Evolutionary conservation across 441 rosid species (phyloP), one percentile per base, ranked within the genome.

Genomic region (Pelargonium myrrhifolium): DNA sequence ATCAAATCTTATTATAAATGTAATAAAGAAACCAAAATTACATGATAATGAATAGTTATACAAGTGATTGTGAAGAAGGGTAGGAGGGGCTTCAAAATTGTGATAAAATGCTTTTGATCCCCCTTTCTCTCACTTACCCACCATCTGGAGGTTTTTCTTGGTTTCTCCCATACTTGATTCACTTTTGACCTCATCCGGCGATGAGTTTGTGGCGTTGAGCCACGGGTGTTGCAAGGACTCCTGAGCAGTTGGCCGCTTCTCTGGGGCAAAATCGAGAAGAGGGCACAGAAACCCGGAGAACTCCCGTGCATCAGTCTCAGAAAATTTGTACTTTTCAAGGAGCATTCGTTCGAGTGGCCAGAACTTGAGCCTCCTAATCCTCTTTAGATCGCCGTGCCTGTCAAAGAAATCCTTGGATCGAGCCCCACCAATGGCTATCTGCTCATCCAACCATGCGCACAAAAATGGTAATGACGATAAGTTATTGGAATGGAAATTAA

Each of bases 381-480:
- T 90, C 71, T 86, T 79, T 74, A 88, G 78, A 31, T 88, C 89
- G 35, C 93, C 89, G 4, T 80, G 75, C 56, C 93, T 78, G 70
- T 83, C 86, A 78, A 88, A 88, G 78, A 77, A 88, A 69, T 88
- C 87, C 28, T 90, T 80, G 1, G 93, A 88, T 62, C 80, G 81
- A 4, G 83, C 82, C 10, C 93, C 89, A 0, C 87, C 80, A 65
- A 86, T 66, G 22, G 93, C 90, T 80, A 86, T 76, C 90, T 88
- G 83, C 72, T 60, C 43, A 68, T 67, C n/a, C 65, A n/a, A 15
- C 0, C 14, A 58, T 20, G 17, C 22, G 6, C 8, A 22, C 24
- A 7, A 11, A 58, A 20, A 20, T 26, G 9, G 62, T 58, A 9
- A 51, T 51, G 58, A 51, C 20, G 6, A 51, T 11, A 15, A 4